Evolutionary conservation across 1,284 basidiomycete genomes (phyloP).

Genomic region (Naganishia albida): DNA sequence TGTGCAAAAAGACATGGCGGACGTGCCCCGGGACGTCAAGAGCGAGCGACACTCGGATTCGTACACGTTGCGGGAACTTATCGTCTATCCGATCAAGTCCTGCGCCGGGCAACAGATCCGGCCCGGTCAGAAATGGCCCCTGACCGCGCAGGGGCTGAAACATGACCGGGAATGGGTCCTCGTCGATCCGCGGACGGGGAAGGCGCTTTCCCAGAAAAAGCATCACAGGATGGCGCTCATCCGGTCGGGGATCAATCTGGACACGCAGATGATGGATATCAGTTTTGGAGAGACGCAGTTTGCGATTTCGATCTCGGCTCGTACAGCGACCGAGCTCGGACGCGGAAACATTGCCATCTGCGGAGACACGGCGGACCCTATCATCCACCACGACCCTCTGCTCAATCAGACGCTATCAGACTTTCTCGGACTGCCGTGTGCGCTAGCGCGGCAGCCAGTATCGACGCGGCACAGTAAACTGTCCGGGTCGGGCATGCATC

Average conservation of each 20-base stretch:
- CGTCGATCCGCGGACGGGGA: constrained; percentile 18
- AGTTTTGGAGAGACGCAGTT: constrained; percentile 11
- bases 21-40: not conserved
- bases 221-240: constrained; percentile 28
- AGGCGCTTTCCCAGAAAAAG: constrained; percentile 31
- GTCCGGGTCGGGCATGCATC: not conserved
- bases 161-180: constrained; percentile 33
- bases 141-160: constrained; percentile 28
- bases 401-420: constrained; percentile 22
- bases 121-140: constrained; percentile 16
- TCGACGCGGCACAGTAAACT: constrained; percentile 20
- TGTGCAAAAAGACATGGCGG: not conserved
- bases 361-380: constrained; percentile 10
- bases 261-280: constrained; percentile 11
- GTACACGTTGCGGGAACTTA: constrained; percentile 16
- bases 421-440: constrained; percentile 25
- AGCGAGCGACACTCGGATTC: not conserved
- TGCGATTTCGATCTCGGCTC: constrained; percentile 9
- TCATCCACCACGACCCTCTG: constrained; percentile 19
- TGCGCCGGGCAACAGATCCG: constrained; percentile 23
- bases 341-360: constrained; percentile 12
- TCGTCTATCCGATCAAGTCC: constrained; percentile 33
- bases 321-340: no score
- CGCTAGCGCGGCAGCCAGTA: constrained; percentile 20
- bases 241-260: constrained; percentile 9